Evolutionary conservation across 1,139 yeast species (phyloP).

Genomic region (Petasospora rhodanensis): DNA sequence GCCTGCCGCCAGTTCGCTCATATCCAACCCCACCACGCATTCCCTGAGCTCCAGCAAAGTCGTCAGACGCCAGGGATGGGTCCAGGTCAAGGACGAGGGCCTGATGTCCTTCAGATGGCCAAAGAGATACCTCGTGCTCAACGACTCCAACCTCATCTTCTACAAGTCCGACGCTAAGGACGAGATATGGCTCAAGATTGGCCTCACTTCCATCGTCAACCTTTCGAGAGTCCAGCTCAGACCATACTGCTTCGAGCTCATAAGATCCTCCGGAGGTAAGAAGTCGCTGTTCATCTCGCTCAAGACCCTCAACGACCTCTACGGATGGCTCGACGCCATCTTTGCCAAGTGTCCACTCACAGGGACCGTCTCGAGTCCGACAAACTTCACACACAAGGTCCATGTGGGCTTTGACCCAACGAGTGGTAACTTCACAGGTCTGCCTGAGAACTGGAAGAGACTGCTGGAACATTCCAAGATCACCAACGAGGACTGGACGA

Average conservation of each 20-base stretch:
- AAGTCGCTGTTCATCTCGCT: constrained; percentile 72
- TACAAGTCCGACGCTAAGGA: constrained; percentile 59
- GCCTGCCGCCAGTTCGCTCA: constrained; percentile 25
- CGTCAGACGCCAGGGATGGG: constrained; percentile 64
- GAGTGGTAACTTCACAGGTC: constrained; percentile 69
- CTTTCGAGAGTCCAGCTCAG: constrained; percentile 61
- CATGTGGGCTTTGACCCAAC: constrained; percentile 63
- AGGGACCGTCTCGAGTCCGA: constrained; percentile 75
- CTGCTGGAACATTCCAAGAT: constrained; percentile 72
- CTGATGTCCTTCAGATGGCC: constrained; percentile 87
- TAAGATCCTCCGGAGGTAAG: constrained; percentile 39
- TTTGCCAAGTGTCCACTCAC: constrained; percentile 81
- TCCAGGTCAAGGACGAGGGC: constrained; percentile 88
- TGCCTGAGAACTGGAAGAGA: constrained; percentile 77
- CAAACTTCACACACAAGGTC: constrained; percentile 72
- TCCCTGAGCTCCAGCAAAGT: constrained; percentile 24
- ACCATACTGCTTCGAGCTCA: constrained; percentile 74
- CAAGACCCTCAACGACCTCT: constrained; percentile 73
- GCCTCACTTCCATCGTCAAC: constrained; percentile 50
- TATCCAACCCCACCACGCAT: constrained; percentile 26
- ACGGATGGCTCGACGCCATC: constrained; percentile 90
- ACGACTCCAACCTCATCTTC: constrained; percentile 70
- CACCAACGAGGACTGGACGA: constrained; percentile 79
- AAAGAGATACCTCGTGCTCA: constrained; percentile 72
- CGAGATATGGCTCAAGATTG: constrained; percentile 44